Conservation (phyloP, 495 filamentous ascomycete genomes). For the Monascus purpureus region DNA sequence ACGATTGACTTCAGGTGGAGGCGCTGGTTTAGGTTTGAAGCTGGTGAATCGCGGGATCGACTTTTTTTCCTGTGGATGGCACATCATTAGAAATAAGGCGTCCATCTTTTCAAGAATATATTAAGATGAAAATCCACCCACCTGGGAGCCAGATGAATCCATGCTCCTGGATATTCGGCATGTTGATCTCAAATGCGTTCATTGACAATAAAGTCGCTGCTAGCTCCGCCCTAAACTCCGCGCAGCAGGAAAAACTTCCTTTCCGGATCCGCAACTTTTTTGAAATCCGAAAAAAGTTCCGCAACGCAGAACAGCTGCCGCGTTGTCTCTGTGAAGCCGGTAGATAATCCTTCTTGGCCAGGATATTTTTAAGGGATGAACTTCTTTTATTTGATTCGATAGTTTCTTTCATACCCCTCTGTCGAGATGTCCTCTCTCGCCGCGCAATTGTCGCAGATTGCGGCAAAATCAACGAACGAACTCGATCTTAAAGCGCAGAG, state of each 20-base stretch:
- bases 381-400: conserved; percentile 6
- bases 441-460: conserved; percentile 67
- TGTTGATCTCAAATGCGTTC: background rate
- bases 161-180: conserved; percentile 14
- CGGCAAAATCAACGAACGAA: conserved; percentile 58
- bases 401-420: conserved; percentile 3
- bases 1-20: conserved; percentile 12
- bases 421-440: conserved; percentile 64
- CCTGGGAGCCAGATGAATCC: conserved; percentile 24
- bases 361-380: conserved; percentile 9
- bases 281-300: conserved; percentile 20
- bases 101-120: background rate
- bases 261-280: conserved; percentile 10
- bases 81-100: background rate
- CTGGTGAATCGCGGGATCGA: conserved; percentile 53
- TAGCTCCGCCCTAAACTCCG: background rate
- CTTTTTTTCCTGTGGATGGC: conserved; percentile 20
- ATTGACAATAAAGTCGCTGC: background rate
- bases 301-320: conserved; percentile 2
- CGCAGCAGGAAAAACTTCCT: conserved; percentile 11
- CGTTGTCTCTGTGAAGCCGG: too few species aligned
- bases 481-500: conserved; percentile 86
- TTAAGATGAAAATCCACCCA: conserved; percentile 6
- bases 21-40: conserved; percentile 41
- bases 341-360: too few species aligned